These are phyloP conservation scores for Metschnikowia koreensis DNA, from an alignment of 805 yeast species.

Conservation along the genomic window DNA sequence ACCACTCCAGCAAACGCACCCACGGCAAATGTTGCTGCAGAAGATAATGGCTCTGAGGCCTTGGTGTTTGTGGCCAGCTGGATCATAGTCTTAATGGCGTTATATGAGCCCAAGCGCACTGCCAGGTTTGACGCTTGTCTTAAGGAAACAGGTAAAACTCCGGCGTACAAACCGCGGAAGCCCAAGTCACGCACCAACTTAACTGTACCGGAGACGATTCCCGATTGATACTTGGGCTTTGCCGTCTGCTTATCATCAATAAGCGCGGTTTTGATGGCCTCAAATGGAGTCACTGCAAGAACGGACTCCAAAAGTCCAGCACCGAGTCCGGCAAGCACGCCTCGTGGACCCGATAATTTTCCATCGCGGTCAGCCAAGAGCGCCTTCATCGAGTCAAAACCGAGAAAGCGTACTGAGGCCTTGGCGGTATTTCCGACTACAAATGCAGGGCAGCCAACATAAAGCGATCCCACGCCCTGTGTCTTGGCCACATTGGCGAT, in stretches of 20 bases:
- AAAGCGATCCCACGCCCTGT: conserved; percentile 77
- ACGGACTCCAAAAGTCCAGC: conserved; percentile 93
- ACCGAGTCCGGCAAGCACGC: conserved; percentile 95
- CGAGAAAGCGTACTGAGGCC: conserved; percentile 92
- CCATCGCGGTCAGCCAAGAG: conserved; percentile 80
- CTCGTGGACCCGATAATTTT: conserved; percentile 82
- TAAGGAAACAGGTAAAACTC: conserved; percentile 87
- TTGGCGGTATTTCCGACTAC: conserved; percentile 95
- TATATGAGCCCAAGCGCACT: conserved; percentile 90
- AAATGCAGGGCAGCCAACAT: conserved; percentile 95
- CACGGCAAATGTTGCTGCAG: conserved; percentile 77
- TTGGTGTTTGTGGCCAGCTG: conserved; percentile 68
- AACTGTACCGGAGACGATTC: conserved; percentile 60
- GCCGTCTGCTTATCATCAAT: conserved; percentile 86
- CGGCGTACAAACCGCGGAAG: conserved; percentile 79
- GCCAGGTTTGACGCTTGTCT: conserved; percentile 96
- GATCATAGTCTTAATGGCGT: conserved; percentile 74
- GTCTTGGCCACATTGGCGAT: conserved; percentile 70
- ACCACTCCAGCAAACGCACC: conserved; percentile 90
- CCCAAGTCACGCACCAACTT: conserved; percentile 75
- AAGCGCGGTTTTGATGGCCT: conserved; percentile 91
- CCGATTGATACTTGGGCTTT: conserved; percentile 73
- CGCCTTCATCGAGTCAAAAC: conserved; percentile 84
- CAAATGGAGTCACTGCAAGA: conserved; percentile 94
- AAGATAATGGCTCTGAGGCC: conserved; percentile 70